phyloP scores from a whole-genome alignment of 2,329 filamentous ascomycete species.

The Cladobotryum mycophilum region DNA sequence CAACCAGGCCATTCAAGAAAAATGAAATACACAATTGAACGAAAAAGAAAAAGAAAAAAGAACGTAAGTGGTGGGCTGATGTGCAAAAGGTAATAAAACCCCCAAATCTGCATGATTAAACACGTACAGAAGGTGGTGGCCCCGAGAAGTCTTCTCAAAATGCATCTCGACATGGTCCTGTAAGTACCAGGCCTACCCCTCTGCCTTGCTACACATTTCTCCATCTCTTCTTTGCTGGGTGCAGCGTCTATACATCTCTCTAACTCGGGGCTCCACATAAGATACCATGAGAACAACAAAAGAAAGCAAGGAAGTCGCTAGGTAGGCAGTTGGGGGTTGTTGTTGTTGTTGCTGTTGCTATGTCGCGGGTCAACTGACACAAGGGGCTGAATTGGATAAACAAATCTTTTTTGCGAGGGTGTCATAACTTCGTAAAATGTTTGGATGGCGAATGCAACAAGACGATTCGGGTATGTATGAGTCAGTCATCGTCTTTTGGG shows the following conservation, averaged over 20 bases:
- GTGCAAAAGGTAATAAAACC: background rate
- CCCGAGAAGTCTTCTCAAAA: constrained; percentile 4
- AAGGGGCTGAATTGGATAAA: constrained; percentile 7
- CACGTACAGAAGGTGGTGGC: constrained; percentile 9
- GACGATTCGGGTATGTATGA: too few relatives aligned
- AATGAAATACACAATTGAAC: constrained; percentile 1
- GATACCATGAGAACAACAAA: background rate
- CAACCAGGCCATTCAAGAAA: background rate
- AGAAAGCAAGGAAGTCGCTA: constrained; percentile 10
- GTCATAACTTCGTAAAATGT: constrained; percentile 11
- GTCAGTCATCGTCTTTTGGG: background rate
- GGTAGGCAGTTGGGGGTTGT: constrained; percentile 7
- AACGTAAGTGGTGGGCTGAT: background rate
- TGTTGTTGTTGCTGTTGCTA: background rate
- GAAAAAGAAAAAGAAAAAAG: constrained; percentile 7
- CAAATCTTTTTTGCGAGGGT: background rate
- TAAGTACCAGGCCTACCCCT: background rate
- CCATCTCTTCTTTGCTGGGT: background rate
- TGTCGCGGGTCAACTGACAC: constrained; percentile 6
- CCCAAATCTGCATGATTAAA: constrained; percentile 8
- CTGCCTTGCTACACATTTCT: background rate
- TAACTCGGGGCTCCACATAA: constrained; percentile 9
- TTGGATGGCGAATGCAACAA: too few relatives aligned
- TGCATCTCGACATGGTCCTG: background rate
- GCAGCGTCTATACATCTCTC: constrained; percentile 1